Percentiles rank a stretch among this genome's conserved stretches.
Evolutionary conservation across 768 basidiomycete species (phyloP).

Genomic region (Pisolithus albus): DNA sequence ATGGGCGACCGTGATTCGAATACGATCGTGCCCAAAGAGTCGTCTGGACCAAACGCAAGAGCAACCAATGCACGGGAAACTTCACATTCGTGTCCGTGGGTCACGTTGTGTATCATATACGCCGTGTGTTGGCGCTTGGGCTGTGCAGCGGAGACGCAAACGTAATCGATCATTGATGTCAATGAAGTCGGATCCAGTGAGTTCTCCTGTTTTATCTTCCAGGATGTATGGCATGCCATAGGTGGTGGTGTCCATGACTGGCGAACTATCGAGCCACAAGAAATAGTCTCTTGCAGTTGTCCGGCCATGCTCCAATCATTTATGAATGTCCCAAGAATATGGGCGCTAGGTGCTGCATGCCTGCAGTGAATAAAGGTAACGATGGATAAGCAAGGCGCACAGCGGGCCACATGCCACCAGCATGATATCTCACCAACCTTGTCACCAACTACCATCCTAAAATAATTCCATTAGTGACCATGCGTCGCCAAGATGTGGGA

Average conservation of each 20-base stretch:
- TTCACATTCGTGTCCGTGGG: constrained; percentile 20
- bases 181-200: constrained; percentile 50
- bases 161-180: constrained; percentile 59
- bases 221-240: constrained; percentile 58
- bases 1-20: constrained; percentile 32
- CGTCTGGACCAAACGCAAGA: constrained; percentile 45
- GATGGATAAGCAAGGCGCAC: background rate
- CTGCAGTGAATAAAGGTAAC: background rate
- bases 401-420: background rate
- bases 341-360: background rate
- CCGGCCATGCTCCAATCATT: background rate
- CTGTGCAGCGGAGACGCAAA: constrained; percentile 43
- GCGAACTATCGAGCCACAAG: background rate
- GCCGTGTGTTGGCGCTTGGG: constrained; percentile 33
- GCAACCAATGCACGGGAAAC: constrained; percentile 36
- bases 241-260: constrained; percentile 26
- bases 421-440: background rate
- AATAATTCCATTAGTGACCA: background rate
- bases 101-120: constrained; percentile 48
- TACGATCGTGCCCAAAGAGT: constrained; percentile 47
- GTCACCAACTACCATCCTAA: background rate
- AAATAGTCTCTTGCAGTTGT: background rate
- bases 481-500: background rate
- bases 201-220: constrained; percentile 52
- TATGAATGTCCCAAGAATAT: background rate